Evolutionary conservation across 441 rosid species (phyloP), one percentile per base, ranked within the genome.

Genomic region (Bruguiera hainesii): DNA sequence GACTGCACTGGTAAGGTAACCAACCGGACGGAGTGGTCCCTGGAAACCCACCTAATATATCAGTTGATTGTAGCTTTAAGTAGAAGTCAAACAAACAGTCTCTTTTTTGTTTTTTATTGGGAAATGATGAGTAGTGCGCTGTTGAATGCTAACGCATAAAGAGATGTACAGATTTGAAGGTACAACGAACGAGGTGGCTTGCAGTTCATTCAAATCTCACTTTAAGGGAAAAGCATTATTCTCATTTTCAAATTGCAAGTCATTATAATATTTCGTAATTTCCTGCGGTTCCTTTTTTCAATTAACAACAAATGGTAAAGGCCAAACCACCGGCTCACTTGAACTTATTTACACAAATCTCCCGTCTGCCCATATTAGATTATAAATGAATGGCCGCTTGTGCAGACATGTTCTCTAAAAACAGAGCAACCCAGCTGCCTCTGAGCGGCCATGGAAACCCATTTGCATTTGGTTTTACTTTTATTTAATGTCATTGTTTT

Each of bases 401-500:
- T 1, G 6, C 2, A 5, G 71, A 11, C 48, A 57, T 61, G 73
- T 64, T 35, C 63, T 6, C 30, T n/a, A 16, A 60, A 60, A 57
- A 59, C 64, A 35, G 69, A 64, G 20, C 37, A 61, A 53, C 16
- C 23, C 5, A 53, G 15, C 15, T 33, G 25, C 21, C 4, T 48
- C 60, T 50, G 11, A 65, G 30, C 23, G 48, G 62, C 71, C 31
- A 76, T 64, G 80, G 76, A 60, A 62, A 61, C 66, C 57, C 69
- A 25, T 19, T 56, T 61, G 76, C 71, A 26, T 69, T 61, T 58
- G 67, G 33, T 69, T 33, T 5, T 66, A n/a, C 19, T 79, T 18
- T 61, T 70, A 60, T 26, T 81, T 50, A 76, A 67, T 75, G 75
- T 71, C 68, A 46, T 72, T 57, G 11, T 68, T 19, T 60, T 68